Evolutionary conservation across 1,139 yeast species (phyloP), one percentile per base, ranked within the genome.

Genomic region (Geotrichum macrosporum): DNA sequence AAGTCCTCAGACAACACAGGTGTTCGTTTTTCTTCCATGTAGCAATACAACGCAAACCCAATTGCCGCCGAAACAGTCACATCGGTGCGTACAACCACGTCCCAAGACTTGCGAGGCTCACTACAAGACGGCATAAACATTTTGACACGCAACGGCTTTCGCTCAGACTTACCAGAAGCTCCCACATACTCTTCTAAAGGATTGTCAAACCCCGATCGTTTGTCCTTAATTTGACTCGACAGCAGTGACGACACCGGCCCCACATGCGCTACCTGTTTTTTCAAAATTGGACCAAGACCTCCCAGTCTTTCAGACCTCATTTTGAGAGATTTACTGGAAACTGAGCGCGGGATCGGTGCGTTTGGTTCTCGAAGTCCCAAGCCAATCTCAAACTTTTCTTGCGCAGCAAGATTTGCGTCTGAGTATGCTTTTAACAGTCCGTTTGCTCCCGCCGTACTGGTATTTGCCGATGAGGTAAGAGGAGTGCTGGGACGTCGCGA

Each of bases 141-240:
- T 35, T 61, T 64, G 31, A 71, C 57, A 18, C 46, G 47, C 15
- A 69, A 54, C 2, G 72, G 65, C 22, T 59, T 54, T 20, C 63
- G 60, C 42, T 65, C 66, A 33, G 67, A 58, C 35, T 62, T 64
- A n/a, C 74, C 74, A 4, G 69, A 64, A 0, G 72, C 72, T 22
- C 62, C 62, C 19, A 67, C 61, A 54, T 64, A 71, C 49, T 66
- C 68, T 44, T 69, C 73, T 15, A 71, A 59, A 1, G 75, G 74
- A 51, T 69, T 67, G 27, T 61, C 65, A 27, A 57, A 55, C 2
- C 60, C 47, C 4, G 65, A 52, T 41, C 57, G 59, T 47, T 61
- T 62, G 39, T 57, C 61, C 34, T 55, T 55, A 41, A 65, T 62
- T 27, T 60, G 59, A 15, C 52, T 52, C 3, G 65, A 57, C 12